phyloP scores from a whole-genome alignment of 108 stramenopile genomes.

The Pseudonitzschia delicatissima region DNA sequence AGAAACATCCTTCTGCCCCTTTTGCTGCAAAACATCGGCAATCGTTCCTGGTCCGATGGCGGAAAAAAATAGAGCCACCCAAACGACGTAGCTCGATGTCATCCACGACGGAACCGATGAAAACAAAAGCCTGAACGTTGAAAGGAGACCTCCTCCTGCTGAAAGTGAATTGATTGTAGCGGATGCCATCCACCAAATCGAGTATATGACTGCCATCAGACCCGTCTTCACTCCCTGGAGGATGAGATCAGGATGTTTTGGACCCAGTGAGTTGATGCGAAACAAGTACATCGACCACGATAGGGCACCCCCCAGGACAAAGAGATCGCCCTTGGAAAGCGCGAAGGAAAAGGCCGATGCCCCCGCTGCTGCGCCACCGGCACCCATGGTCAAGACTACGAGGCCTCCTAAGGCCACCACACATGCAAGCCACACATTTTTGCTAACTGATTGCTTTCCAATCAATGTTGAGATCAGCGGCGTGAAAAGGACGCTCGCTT shows the following conservation, averaged over 20 bases:
- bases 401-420: constrained; percentile 45
- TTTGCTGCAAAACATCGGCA: constrained; percentile 64
- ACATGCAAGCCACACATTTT: constrained; percentile 50
- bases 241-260: constrained; percentile 39
- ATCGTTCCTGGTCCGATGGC: constrained; percentile 62
- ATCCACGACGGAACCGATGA: constrained; percentile 36
- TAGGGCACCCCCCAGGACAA: constrained; percentile 58
- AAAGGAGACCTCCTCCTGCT: not conserved
- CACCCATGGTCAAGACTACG: constrained; percentile 38
- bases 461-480: constrained; percentile 52
- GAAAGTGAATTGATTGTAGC: not conserved
- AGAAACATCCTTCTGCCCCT: constrained; percentile 45
- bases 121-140: not conserved
- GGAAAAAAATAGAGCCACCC: constrained; percentile 44
- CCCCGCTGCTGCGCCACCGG: constrained; percentile 3
- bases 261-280: constrained; percentile 44
- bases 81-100: constrained; percentile 32
- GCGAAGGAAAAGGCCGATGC: constrained; percentile 5
- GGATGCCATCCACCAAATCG: constrained; percentile 35
- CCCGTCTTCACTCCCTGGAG: constrained; percentile 58
- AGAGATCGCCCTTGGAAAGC: constrained; percentile 49
- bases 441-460: constrained; percentile 41
- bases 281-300: constrained; percentile 67
- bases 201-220: constrained; percentile 51
- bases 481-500: constrained; percentile 63